A percentile compares a stretch with the other conserved stretches of the same genome.
phyloP scores from a whole-genome alignment of 2,329 filamentous ascomycete species.

The Phyllosticta ampelicida region DNA sequence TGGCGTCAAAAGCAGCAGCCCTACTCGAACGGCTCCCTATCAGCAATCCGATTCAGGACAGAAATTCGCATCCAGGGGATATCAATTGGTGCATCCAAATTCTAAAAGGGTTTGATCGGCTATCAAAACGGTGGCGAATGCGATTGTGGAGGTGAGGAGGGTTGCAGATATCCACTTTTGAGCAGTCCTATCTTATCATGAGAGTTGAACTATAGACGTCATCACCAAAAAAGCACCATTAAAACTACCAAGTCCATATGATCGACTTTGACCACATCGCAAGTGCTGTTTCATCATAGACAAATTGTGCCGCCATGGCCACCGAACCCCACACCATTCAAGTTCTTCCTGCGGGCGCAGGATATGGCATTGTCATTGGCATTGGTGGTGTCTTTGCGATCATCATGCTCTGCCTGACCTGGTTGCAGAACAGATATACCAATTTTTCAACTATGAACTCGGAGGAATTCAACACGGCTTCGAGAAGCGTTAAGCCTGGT shows the following conservation, averaged over 20 bases:
- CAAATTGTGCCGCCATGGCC: background rate
- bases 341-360: constrained; percentile 28
- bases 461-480: constrained; percentile 41
- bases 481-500: constrained; percentile 33
- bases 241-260: background rate
- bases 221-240: background rate
- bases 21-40: background rate
- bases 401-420: constrained; percentile 20
- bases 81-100: background rate
- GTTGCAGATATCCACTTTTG: background rate
- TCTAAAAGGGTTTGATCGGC: background rate
- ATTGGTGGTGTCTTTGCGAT: constrained; percentile 36
- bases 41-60: background rate
- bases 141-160: background rate
- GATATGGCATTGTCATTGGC: constrained; percentile 42
- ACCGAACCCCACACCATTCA: background rate
- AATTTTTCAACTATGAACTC: constrained; percentile 31
- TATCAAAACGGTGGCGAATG: background rate
- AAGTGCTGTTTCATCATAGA: background rate
- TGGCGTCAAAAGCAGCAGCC: background rate
- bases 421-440: constrained; percentile 22
- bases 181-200: background rate
- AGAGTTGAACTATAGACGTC: background rate
- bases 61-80: background rate
- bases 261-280: background rate